Evolutionary conservation across 345 rosid species (phyloP), one percentile per base, ranked within the genome.

Genomic region (Aquilaria malaccensis): DNA sequence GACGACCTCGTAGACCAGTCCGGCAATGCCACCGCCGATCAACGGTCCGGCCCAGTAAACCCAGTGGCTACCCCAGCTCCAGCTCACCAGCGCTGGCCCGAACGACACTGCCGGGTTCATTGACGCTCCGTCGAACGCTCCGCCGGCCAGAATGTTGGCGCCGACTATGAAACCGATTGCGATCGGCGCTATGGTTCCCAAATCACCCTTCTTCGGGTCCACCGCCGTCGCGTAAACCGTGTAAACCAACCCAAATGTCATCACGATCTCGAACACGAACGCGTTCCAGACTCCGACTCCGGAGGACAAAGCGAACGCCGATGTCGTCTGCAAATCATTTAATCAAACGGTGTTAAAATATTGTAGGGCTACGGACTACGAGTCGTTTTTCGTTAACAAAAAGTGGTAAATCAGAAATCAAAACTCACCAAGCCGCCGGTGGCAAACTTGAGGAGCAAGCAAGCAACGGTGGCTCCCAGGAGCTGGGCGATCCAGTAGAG

Each of bases 101-200:
- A 91, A 91, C 9, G 97, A 85, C 41, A 91, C 97, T 0, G 97
- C 97, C 0, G 97, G 97, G 81, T 91, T 91, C 97, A 91, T 91
- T 7, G 97, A 91, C 14, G 96, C 97, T 52, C 97, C 97, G n/a
- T 80, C 85, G 56, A 91, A 91, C 1, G 88, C 94, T 0, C 96
- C 97, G 47, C 97, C 97, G 0, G 85, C 96, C 67, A 91, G 76
- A 61, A 91, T 88, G 77, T 91, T 91, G 56, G 97, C 97, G 0
- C 91, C 97, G 2, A 91, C 97, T 0, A 91, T 84, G 77, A 91
- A 91, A 76, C 97, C 97, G 3, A 91, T 91, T 0, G 97, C 96
- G 11, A 91, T 71, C 0, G 97, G 97, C 13, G 97, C 97, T 0
- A 91, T 80, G 0, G 66, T 70, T 66, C 96, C 97, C 61, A 91